Conservation (phyloP, 208 protist genomes). For the Crithidia thermophila region DNA sequence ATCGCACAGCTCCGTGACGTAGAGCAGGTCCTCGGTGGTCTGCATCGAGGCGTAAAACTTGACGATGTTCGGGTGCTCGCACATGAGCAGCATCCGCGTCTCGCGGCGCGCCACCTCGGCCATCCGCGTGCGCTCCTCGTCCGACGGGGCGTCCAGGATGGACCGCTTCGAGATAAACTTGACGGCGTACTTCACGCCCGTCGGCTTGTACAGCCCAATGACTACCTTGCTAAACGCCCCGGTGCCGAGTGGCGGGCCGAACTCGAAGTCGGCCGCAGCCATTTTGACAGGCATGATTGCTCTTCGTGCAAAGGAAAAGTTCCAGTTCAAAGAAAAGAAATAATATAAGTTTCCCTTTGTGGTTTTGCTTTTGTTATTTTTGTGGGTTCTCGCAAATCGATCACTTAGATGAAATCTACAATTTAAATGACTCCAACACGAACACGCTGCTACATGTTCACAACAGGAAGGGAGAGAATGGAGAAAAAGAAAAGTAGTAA, state of each 20-base stretch:
- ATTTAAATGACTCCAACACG: too few species aligned
- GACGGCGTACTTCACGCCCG: slow-evolving; percentile 69
- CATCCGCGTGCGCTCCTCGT: slow-evolving; percentile 86
- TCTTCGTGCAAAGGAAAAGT: neutral
- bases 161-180: slow-evolving; percentile 87
- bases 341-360: neutral
- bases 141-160: slow-evolving; percentile 85
- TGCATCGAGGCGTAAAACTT: slow-evolving; percentile 86
- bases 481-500: slow-evolving; percentile 5
- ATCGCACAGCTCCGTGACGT: slow-evolving; percentile 86
- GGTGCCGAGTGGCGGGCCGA: slow-evolving; percentile 67
- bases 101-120: slow-evolving; percentile 84
- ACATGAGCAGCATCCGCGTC: slow-evolving; percentile 85
- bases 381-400: too few species aligned
- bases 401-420: too few species aligned
- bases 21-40: slow-evolving; percentile 82
- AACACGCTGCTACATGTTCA: too few species aligned
- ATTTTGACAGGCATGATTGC: slow-evolving; percentile 47
- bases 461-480: slow-evolving; percentile 3
- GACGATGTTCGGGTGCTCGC: slow-evolving; percentile 89
- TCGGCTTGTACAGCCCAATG: slow-evolving; percentile 70
- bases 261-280: slow-evolving; percentile 77
- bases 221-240: slow-evolving; percentile 92
- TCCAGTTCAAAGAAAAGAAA: neutral
- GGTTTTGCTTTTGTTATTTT: too few species aligned